Evolutionary conservation across 805 yeast genomes (phyloP).

Genomic region (Ogataea sp.): DNA sequence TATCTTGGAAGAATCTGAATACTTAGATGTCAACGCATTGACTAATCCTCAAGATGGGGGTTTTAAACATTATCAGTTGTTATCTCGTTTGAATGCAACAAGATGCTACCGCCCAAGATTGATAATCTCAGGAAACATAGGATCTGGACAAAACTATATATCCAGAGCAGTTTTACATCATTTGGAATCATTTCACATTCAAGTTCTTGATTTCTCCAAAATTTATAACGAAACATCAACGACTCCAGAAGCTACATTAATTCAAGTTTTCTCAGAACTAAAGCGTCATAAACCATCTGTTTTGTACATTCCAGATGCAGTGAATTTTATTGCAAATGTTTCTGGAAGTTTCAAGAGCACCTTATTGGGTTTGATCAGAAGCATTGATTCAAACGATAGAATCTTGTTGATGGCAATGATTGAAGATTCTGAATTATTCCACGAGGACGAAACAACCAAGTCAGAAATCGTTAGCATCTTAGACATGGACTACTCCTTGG

Average conservation of each 20-base stretch:
- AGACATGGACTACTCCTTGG: constrained; percentile 17
- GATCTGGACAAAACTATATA: constrained; percentile 82
- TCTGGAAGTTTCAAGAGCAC: constrained; percentile 66
- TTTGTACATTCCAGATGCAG: constrained; percentile 73
- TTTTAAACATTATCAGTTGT: constrained; percentile 58
- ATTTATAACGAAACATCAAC: constrained; percentile 71
- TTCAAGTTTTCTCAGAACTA: constrained; percentile 81
- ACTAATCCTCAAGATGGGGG: constrained; percentile 51
- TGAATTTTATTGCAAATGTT: constrained; percentile 64
- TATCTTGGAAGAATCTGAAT: constrained; percentile 62
- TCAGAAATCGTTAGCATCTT: constrained; percentile 46
- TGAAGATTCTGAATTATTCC: constrained; percentile 26
- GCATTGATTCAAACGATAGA: constrained; percentile 63
- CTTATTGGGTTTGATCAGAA: constrained; percentile 58
- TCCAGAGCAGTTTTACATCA: constrained; percentile 74
- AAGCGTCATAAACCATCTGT: constrained; percentile 85
- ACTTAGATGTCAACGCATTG: constrained; percentile 43
- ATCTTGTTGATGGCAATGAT: constrained; percentile 69
- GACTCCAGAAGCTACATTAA: constrained; percentile 75
- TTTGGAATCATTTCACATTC: constrained; percentile 86
- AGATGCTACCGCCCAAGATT: constrained; percentile 79
- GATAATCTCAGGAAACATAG: constrained; percentile 61
- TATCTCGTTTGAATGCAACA: constrained; percentile 30
- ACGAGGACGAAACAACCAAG: constrained; percentile 28
- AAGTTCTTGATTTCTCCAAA: constrained; percentile 72